Evolutionary conservation across 768 basidiomycete genomes (phyloP).

Genomic region (Macrolepiota albuminosa): DNA sequence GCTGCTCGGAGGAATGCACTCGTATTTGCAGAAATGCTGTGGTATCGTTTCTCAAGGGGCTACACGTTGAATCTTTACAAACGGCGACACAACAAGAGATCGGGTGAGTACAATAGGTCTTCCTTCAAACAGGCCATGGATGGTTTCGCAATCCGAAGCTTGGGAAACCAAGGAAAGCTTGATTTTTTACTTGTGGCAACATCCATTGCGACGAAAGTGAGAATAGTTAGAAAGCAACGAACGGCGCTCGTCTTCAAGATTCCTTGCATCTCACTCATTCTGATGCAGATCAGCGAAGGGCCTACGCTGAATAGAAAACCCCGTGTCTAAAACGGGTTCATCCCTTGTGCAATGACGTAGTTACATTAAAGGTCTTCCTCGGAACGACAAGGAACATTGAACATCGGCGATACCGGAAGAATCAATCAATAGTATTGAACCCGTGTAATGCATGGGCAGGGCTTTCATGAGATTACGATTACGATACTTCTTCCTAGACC

Average conservation of each 20-base stretch:
- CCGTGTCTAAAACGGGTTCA: background rate
- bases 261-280: background rate
- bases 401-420: background rate
- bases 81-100: background rate
- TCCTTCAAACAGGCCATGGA: background rate
- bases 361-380: background rate
- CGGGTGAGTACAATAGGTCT: background rate
- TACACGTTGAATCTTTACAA: background rate
- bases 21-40: background rate
- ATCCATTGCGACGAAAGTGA: background rate
- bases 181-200: background rate
- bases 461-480: slow-evolving; percentile 15
- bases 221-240: background rate
- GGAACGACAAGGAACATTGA: background rate
- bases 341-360: background rate
- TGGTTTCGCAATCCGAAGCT: background rate
- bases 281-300: background rate
- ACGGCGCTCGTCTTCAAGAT: background rate
- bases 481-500: slow-evolving; percentile 48
- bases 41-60: background rate
- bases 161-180: too few species aligned
- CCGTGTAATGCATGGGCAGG: too few species aligned
- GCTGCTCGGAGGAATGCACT: background rate
- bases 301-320: background rate
- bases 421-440: background rate